phyloP scores from a whole-genome alignment of 169 alveolate genomes.

The Cryptosporidium parvum region DNA sequence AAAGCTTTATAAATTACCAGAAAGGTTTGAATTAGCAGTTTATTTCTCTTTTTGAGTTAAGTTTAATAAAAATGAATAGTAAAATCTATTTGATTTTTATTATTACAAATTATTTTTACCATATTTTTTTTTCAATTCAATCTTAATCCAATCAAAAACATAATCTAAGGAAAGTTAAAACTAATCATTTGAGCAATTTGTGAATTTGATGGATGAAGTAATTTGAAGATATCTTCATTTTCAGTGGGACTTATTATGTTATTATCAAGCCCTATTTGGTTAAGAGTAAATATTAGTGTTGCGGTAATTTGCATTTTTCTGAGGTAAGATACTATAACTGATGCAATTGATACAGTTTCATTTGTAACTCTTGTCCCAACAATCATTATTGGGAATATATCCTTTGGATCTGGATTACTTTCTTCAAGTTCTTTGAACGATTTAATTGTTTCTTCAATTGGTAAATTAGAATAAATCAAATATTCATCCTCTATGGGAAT shows the following conservation, averaged over 20 bases:
- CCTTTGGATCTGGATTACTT: constrained; percentile 4
- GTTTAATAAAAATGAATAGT: neutral
- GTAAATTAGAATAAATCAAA: neutral
- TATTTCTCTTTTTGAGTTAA: no score
- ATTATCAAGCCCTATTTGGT: constrained; percentile 56
- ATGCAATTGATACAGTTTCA: constrained; percentile 22
- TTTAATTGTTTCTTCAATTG: constrained; percentile 25
- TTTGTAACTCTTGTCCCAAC: constrained; percentile 14
- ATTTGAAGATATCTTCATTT: constrained; percentile 17
- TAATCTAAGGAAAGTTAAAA: neutral
- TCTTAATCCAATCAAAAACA: neutral
- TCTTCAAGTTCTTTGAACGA: constrained; percentile 33
- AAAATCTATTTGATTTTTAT: neutral
- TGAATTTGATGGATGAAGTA: constrained; percentile 43
- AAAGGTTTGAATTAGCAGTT: neutral
- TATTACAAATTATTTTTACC: neutral
- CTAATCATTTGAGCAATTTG: constrained; percentile 60
- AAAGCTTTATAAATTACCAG: neutral
- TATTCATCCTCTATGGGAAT: neutral
- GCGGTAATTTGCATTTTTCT: constrained; percentile 64
- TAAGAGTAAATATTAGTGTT: constrained; percentile 39
- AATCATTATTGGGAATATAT: constrained; percentile 55
- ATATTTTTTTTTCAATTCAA: neutral
- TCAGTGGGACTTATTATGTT: constrained; percentile 25
- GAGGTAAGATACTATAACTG: constrained; percentile 28